These are phyloP conservation scores for Scortechinia acanthostroma DNA, from an alignment of 2,329 filamentous ascomycete genomes.

Conservation along the genomic window DNA sequence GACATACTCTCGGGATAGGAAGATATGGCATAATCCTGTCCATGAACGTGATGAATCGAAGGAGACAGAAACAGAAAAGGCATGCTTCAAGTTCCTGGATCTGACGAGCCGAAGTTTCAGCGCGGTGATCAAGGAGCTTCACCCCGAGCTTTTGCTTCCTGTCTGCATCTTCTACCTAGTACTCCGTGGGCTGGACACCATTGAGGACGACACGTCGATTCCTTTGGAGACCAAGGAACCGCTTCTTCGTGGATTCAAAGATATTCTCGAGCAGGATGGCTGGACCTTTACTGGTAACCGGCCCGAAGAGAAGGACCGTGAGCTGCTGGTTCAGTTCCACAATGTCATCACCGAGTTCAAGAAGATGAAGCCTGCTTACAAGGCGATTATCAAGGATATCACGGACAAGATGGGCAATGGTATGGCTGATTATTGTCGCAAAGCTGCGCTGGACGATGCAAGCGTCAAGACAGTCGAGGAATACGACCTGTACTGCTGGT, in stretches of 20 bases:
- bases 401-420: conserved; percentile 48
- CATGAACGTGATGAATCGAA: conserved; percentile 73
- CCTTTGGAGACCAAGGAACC: conserved; percentile 76
- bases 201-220: conserved; percentile 97
- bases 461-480: conserved; percentile 7
- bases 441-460: conserved; percentile 5
- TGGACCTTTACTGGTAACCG: conserved; percentile 87
- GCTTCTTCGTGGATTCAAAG: conserved; percentile 74
- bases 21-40: conserved; percentile 91
- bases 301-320: conserved; percentile 86
- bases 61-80: conserved; percentile 66
- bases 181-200: conserved; percentile 88
- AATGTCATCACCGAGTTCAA: conserved; percentile 51
- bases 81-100: conserved; percentile 82
- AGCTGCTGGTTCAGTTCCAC: conserved; percentile 60
- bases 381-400: conserved; percentile 59
- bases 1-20: conserved; percentile 45
- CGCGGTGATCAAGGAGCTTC: conserved; percentile 88
- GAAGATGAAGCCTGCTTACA: conserved; percentile 75
- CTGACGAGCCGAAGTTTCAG: conserved; percentile 88
- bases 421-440: conserved; percentile 7
- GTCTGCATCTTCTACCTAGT: conserved; percentile 88
- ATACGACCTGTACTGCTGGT: conserved; percentile 7
- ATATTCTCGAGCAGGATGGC: conserved; percentile 72
- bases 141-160: conserved; percentile 85